Percentiles rank a stretch among this genome's conserved stretches.
phyloP scores from a whole-genome alignment of 1,139 yeast species.

The Tardiomyces digboiensis region DNA sequence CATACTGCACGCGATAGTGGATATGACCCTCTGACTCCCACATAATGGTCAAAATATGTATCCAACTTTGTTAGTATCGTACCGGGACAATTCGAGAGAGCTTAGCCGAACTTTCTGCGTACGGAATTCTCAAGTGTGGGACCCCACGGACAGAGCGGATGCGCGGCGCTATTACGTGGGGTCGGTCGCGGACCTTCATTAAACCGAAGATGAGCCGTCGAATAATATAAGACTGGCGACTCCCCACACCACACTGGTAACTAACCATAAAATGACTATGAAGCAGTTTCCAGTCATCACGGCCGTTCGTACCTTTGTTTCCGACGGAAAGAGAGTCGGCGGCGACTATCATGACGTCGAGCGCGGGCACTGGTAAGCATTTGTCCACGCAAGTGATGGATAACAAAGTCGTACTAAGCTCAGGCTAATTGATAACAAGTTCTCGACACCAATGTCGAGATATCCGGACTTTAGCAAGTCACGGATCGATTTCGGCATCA shows the following conservation, averaged over 20 bases:
- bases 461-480: conserved; percentile 35
- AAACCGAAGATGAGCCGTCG: background rate
- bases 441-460: conserved; percentile 40
- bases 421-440: conserved; percentile 32
- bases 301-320: conserved; percentile 33
- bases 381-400: background rate
- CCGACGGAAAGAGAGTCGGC: conserved; percentile 37
- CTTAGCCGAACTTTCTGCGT: no score
- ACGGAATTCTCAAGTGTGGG: no score
- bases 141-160: no score
- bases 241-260: background rate
- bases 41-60: no score
- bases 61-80: no score
- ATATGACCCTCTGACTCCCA: no score
- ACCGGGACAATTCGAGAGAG: no score
- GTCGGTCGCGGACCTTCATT: background rate
- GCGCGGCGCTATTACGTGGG: no score
- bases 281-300: conserved; percentile 34
- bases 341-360: conserved; percentile 42
- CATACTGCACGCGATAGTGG: no score
- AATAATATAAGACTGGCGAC: background rate
- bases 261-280: background rate
- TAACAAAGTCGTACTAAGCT: background rate
- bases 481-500: conserved; percentile 40
- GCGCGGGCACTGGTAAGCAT: conserved; percentile 34